These are phyloP conservation scores for Cystobasidium sp. DNA, from an alignment of 1,284 basidiomycete species.

Conservation along the genomic window DNA sequence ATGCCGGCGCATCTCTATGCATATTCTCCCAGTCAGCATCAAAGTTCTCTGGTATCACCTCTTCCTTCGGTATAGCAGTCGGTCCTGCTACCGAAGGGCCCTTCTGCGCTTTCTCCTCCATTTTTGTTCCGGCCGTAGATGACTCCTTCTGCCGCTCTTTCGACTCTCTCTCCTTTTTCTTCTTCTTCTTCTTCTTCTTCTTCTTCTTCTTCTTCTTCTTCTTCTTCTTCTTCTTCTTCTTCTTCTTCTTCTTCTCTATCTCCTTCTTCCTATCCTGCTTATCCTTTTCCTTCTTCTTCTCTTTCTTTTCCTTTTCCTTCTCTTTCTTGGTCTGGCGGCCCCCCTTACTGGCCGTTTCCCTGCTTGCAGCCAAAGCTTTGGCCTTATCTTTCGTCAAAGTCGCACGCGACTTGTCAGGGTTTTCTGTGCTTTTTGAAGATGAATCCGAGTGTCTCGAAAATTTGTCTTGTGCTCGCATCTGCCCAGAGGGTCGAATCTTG, in stretches of 20 bases:
- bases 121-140: background rate
- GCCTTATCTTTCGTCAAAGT: no score
- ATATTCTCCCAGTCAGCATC: slow-evolving; percentile 6
- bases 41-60: background rate
- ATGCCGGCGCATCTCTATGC: background rate
- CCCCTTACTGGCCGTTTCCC: background rate
- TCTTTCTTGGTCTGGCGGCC: background rate
- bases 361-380: background rate
- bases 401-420: background rate
- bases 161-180: background rate
- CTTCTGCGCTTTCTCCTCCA: background rate
- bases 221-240: background rate
- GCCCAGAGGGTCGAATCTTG: no score
- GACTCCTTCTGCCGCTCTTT: background rate
- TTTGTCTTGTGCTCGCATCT: no score
- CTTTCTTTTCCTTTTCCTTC: background rate
- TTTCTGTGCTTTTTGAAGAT: background rate
- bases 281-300: no score
- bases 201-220: background rate
- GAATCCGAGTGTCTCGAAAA: no score
- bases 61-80: background rate
- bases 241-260: background rate
- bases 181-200: background rate
- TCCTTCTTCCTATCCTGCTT: background rate
- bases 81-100: background rate